These are phyloP conservation scores for Ajuga chamaepitys DNA, from an alignment of 257 asterid species.

Conservation along the genomic window DNA sequence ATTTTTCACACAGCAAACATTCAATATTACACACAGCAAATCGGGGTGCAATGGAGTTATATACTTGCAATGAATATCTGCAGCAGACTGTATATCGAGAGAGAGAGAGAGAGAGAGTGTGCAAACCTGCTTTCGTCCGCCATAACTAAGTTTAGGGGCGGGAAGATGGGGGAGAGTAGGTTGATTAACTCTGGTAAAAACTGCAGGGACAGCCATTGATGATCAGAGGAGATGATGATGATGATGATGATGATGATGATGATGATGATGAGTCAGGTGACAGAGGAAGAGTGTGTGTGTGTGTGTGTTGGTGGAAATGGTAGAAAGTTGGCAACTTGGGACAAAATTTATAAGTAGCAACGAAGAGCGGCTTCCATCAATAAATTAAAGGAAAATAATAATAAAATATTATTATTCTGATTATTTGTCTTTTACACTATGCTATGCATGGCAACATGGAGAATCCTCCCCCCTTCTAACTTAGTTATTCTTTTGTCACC, in stretches of 20 bases:
- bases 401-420: slow-evolving; percentile 11
- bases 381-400: background rate
- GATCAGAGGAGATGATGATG: background rate
- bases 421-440: slow-evolving; percentile 15
- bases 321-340: slow-evolving; percentile 9
- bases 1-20: background rate
- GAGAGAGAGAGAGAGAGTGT: too few species aligned
- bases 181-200: slow-evolving; percentile 31
- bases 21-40: background rate
- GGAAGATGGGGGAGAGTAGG: slow-evolving; percentile 15
- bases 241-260: too few species aligned
- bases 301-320: background rate
- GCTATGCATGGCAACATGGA: slow-evolving; percentile 3
- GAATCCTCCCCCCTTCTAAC: background rate
- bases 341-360: slow-evolving; percentile 27
- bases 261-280: too few species aligned
- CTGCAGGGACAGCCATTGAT: slow-evolving; percentile 43
- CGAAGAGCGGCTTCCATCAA: background rate
- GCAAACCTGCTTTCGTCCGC: slow-evolving; percentile 36
- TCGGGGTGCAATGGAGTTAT: too few species aligned
- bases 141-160: slow-evolving; percentile 20
- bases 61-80: too few species aligned
- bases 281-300: background rate
- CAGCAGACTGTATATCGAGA: too few species aligned
- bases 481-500: background rate